Evolutionary conservation across 345 rosid genomes (phyloP), one percentile per base, ranked within the genome.

Genomic region (Geranium rotundifolium): DNA sequence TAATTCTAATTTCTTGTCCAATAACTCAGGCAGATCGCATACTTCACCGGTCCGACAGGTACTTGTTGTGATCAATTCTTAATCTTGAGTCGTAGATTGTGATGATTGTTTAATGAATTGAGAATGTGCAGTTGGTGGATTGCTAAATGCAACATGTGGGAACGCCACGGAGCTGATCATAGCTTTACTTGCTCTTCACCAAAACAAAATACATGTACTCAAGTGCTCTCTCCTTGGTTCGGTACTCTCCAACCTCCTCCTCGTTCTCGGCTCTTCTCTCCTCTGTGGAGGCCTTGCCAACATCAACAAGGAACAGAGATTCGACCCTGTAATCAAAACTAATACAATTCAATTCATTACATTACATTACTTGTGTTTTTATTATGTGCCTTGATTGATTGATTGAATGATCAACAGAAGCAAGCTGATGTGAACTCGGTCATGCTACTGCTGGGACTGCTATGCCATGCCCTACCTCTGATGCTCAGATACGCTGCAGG

Each of bases 41-140:
- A 85, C 68, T 84, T 67, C 75, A 92, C 98, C 1, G 91, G 96
- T 63, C 95, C 98, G 67, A 92, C 96, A 84, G 98, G 98, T 91
- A 72, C 17, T 8, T 34, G 41, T 8, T 34, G 41, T 8, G 41
- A 34, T 4, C 10, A 34, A 34, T 23, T 8, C 41, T 34, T 34
- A 34, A 34, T 34, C 41, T 0, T 23, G 10, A 34, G 41, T 31
- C 16, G 10, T 18, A 29, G 14, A 14, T 27, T 20, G 1, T n/a
- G 17, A 56, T 17, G 0, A 56, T 17, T 56, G 17, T 0, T 56
- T 10, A 10, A 56, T 16, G 41, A 2, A 41, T 16, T 29, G 34
- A 20, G 19, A n/a, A 64, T 62, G 18, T 77, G 73, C 81, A 92
- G 98, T 89, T 65, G 98, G 98, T 56, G 98, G 98, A 50, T 81